Evolutionary conservation across 768 basidiomycete genomes (phyloP), one percentile per base, ranked within the genome.

Genomic region (Calocybe cyanea): DNA sequence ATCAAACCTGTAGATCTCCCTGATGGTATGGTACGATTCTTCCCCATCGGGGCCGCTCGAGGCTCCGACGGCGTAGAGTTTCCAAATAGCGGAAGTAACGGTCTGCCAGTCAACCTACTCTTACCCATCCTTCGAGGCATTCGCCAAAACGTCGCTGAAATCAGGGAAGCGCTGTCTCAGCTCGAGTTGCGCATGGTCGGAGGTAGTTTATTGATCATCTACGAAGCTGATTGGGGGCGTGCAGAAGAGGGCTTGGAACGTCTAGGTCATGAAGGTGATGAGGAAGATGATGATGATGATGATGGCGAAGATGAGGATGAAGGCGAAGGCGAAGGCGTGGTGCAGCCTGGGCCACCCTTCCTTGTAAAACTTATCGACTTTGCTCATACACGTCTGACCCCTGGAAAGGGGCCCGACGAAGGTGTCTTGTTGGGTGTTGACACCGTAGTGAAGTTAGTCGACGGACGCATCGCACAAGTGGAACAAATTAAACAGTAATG

Each of bases 321-420:
- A 20, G 43, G 23, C 25, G 41, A 45, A 35, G 36, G 19, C 3
- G 42, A 40, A 21, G 14, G 24, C 36, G 10, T 28, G 10, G 35
- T 35, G 19, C 34, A 38, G 8, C 41, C 13, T 14, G 45, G 71
- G 18, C 73, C 74, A 14, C 76, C 80, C 24, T 85, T 77, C 51
- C 69, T 73, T 11, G 72, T 96, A 49, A 85, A 84, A 53, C 67
- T 96, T 52, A 97, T 98, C 53, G 95, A 99, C 68, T 97, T 99
- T 62, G 94, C 93, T 6, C 95, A 98, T 63, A 86, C 92, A 2
- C 68, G 76, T 18, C 51, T 87, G 10, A 72, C 65, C 6, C 76
- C 80, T 0, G 90, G 86, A 0, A 56, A 80, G 55, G 94, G 93
- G 3, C 81, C 83, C 1, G 94, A 97, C 60, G 64, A 75, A 31